phyloP scores from a whole-genome alignment of 225 moss, liverwort and hornwort genomes.

The Asterella californica region DNA sequence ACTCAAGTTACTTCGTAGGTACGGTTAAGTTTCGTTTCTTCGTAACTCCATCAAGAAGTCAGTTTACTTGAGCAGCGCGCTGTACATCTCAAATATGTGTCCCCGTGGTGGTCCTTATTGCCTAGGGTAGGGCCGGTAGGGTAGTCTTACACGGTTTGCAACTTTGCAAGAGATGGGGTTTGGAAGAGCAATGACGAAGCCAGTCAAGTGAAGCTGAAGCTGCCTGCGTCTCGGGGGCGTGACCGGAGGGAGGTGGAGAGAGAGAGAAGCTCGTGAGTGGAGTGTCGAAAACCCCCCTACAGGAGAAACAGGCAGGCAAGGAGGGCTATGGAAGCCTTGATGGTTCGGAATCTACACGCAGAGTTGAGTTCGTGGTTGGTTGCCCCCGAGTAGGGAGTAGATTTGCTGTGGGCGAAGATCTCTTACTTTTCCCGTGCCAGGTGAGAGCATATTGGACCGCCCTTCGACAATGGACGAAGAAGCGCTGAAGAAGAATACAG shows the following conservation, averaged over 20 bases:
- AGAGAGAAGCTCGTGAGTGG: conserved; percentile 10
- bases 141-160: not conserved
- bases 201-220: not conserved
- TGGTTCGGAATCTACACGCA: not conserved
- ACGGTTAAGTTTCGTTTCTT: not conserved
- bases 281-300: conserved; percentile 5
- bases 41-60: not conserved
- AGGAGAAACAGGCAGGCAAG: conserved; percentile 8
- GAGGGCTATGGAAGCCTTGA: conserved; percentile 40
- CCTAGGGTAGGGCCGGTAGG: not conserved
- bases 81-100: not conserved
- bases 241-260: conserved; percentile 6
- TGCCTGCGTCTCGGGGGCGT: conserved; percentile 11
- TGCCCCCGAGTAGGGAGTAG: conserved; percentile 4
- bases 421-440: not conserved
- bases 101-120: too few species aligned
- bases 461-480: conserved; percentile 47
- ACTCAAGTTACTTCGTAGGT: too few species aligned
- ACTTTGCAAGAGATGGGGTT: not conserved
- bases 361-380: not conserved
- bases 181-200: not conserved
- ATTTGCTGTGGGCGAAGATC: not conserved
- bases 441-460: conserved; percentile 9
- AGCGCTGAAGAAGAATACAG: conserved; percentile 49
- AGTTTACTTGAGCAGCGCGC: too few species aligned